These are phyloP conservation scores for Podaxis rugospora DNA, from an alignment of 768 basidiomycete genomes.

Conservation along the genomic window DNA sequence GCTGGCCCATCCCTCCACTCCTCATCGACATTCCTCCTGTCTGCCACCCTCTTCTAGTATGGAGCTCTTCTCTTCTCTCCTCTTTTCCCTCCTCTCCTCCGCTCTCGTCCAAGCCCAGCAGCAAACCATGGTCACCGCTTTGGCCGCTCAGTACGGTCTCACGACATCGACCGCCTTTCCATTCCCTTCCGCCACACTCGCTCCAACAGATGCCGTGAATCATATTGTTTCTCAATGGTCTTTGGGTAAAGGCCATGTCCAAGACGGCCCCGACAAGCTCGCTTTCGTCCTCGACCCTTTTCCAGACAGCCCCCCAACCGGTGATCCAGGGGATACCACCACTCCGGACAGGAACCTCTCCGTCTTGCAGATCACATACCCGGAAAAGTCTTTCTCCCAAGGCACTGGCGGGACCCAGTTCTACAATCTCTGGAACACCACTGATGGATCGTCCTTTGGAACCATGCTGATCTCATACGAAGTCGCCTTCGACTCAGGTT, in stretches of 20 bases:
- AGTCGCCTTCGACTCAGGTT: constrained; percentile 60
- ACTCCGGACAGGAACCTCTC: constrained; percentile 15
- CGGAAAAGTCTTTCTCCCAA: constrained; percentile 54
- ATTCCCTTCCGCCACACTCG: constrained; percentile 59
- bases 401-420: constrained; percentile 64
- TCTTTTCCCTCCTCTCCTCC: background rate
- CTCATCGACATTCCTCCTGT: too few species aligned
- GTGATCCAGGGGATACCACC: constrained; percentile 20
- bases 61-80: background rate
- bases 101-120: constrained; percentile 19
- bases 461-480: constrained; percentile 75
- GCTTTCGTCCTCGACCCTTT: constrained; percentile 68
- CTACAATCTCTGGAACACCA: constrained; percentile 62
- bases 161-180: constrained; percentile 58
- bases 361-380: constrained; percentile 61
- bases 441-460: constrained; percentile 50
- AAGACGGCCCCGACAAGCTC: constrained; percentile 51
- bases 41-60: background rate
- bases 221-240: constrained; percentile 57
- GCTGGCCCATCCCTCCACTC: too few species aligned
- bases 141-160: constrained; percentile 51
- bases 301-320: constrained; percentile 39
- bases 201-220: constrained; percentile 42
- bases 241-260: constrained; percentile 55
- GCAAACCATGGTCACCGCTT: constrained; percentile 26